phyloP scores from a whole-genome alignment of 306 rosid genomes.

The Fragaria nilgerrensis region DNA sequence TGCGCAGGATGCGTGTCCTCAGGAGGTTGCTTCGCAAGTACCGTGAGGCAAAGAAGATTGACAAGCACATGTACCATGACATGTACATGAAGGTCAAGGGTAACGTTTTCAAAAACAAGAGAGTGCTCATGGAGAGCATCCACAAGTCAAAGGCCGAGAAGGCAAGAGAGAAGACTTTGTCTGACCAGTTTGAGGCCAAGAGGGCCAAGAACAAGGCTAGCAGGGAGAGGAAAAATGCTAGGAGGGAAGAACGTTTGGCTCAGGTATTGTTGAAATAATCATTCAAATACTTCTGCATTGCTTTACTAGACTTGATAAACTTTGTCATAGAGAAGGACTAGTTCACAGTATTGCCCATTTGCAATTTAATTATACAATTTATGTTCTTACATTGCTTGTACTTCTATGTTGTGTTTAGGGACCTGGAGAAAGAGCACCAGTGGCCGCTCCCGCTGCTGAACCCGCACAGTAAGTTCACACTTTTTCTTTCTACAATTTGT shows the following conservation, averaged over 20 bases:
- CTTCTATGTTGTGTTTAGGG: conserved; percentile 45
- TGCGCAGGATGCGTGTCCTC: conserved; percentile 97
- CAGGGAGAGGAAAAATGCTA: conserved; percentile 76
- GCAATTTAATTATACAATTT: background rate
- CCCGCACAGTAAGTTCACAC: conserved; percentile 57
- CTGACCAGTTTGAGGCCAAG: conserved; percentile 93
- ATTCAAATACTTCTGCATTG: background rate
- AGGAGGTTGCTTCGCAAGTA: conserved; percentile 96
- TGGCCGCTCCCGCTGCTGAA: conserved; percentile 30
- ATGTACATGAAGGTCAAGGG: conserved; percentile 99
- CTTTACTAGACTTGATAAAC: background rate
- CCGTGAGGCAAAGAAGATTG: conserved; percentile 84
- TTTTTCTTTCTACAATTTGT: background rate
- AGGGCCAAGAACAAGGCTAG: conserved; percentile 98
- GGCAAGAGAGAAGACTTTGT: conserved; percentile 92
- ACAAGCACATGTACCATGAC: conserved; percentile 97
- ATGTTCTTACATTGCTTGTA: background rate
- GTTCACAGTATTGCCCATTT: background rate
- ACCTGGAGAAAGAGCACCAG: conserved; percentile 59
- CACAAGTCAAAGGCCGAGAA: conserved; percentile 97
- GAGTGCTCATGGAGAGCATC: conserved; percentile 95
- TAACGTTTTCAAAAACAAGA: conserved; percentile 92
- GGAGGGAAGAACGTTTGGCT: conserved; percentile 93
- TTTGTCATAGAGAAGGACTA: too few relatives aligned
- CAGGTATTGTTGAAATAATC: conserved; percentile 42